Conservation (phyloP, 306 rosid genomes). For the Prunus kanzakura region DNA sequence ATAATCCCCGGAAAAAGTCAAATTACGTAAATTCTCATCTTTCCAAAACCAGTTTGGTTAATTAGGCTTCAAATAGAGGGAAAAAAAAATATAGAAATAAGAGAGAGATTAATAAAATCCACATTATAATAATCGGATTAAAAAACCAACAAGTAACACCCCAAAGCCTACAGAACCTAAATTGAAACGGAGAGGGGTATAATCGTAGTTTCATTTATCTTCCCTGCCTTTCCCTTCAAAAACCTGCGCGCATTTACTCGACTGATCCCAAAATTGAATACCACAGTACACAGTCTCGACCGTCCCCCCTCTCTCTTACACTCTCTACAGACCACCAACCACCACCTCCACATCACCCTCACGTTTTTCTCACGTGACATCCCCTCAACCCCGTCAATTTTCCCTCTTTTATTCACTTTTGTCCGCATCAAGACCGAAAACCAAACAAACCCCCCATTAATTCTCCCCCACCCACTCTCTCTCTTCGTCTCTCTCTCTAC, state of each 20-base stretch:
- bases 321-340: background rate
- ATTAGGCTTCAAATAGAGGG: no score
- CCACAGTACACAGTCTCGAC: no score
- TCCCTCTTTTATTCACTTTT: background rate
- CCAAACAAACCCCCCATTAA: background rate
- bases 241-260: slow-evolving; percentile 15
- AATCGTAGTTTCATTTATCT: background rate
- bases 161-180: background rate
- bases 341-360: background rate
- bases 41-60: background rate
- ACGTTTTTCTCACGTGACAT: slow-evolving; percentile 4
- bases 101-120: background rate
- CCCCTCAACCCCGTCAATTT: background rate
- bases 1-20: background rate
- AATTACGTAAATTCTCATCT: background rate
- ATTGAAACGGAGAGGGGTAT: background rate
- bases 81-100: background rate
- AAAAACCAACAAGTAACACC: background rate
- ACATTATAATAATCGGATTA: background rate
- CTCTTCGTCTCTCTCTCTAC: background rate
- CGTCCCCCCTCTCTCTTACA: background rate
- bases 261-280: background rate
- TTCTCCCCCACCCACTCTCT: background rate
- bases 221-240: background rate
- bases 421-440: background rate